Base-by-base conservation (phyloP, 805 yeast genomes). In the Sungouiozyma intestinalis region DNA sequence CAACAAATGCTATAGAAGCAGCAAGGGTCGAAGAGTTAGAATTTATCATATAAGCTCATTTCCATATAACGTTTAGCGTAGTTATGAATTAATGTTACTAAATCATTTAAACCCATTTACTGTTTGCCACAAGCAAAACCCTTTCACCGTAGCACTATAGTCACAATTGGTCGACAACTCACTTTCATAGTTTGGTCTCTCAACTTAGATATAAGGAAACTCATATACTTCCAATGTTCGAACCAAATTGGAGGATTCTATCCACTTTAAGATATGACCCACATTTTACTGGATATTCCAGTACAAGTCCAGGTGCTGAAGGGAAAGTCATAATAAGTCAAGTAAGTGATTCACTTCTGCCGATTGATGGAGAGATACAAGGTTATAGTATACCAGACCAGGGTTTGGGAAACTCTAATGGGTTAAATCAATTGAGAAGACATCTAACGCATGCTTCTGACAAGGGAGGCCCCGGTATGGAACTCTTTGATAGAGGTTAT, bases 251-350 rank as follows among this genome's bases (percentile, higher is more conserved):
- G 42, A 8, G 15, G 5, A 58, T 85, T 14, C 62, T 85, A 21
- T 73, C 87, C 33, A 79, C 94, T 2, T 70, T 86, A 33, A 66
- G 95, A 39, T 86, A 81, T 54, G 94, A 85, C 50, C 90, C 94
- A 1, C 49, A 57, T 8, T 57, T 82, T 40, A 38, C 58, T 7
- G 29, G 6, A 7, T 11, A 24, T 11, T 7, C 6, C 11, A 11
- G 11, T 11, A 13, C 6, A 18, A 14, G 37, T 8, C 24, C 32
- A 31, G n/a, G 14, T 20, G 16, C 16, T 13, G 16, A 8, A 16
- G 36, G 19, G 33, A 38, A 7, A 35, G 4, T 13, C 16, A 16
- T 13, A 4, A 11, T 11, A 11, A 18, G n/a, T 16, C 19, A 17
- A 35, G 37, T 24, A 24, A 11, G 36, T 2, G 20, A 33, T 16